Evolutionary conservation across 441 rosid species (phyloP), one percentile per base, ranked within the genome.

Genomic region (Rhodomyrtus psidioides): DNA sequence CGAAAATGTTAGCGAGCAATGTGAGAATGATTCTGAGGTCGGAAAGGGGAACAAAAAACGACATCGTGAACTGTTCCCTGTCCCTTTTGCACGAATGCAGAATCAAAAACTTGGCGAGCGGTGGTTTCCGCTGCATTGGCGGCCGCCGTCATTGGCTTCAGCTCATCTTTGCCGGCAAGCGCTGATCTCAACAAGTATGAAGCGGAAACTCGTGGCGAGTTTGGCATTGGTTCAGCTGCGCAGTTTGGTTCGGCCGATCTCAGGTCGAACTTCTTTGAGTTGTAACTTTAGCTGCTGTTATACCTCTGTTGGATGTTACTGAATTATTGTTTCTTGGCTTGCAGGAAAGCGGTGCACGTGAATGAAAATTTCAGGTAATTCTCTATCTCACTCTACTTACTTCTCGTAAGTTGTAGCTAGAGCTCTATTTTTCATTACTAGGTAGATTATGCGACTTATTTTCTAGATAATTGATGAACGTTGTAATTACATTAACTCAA

Each of bases 171-270:
- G 21, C 93, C 97, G 55, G 96, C 96, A 44, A 58, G 89, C 85
- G 99, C 98, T 74, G 98, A 95, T 65, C 98, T 95, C 53, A 96
- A 97, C 86, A 94, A 91, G 91, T 95, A 59, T 26, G 98, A 97
- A 89, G 99, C 99, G 0, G 97, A 94, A 55, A 92, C 85, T 23
- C 93, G 96, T 7, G 98, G 99, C 14, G 99, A 97, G 85, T 96
- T 97, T 51, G 98, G 98, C 34, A 95, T 95, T 3, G 98, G 98
- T 27, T 97, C 98, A 6, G 98, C 98, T 6, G 98, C 98, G 19
- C 98, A 95, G 86, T 97, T 91, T 27, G 98, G 98, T 85, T 93
- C 94, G 82, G 98, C 99, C 56, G 98, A 94, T 91, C 95, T 96
- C 89, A 95, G 91, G 98, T 94, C 83, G 60, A 82, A 27, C 24